Base-by-base conservation (phyloP, 1,284 basidiomycete species). In the Ustilago hordei region DNA sequence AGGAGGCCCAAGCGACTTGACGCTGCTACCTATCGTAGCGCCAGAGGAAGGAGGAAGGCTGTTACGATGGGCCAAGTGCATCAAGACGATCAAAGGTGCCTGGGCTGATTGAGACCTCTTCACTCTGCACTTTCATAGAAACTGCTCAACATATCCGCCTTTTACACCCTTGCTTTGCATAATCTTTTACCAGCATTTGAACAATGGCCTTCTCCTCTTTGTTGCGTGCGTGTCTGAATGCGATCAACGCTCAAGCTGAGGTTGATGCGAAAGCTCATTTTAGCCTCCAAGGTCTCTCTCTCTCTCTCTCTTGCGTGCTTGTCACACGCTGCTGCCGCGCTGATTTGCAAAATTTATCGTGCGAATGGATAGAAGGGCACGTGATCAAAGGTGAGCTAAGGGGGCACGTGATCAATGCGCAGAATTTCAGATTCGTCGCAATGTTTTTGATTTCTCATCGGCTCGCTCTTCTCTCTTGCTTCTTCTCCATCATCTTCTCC, bases 1-100 rank as follows among this genome's bases (percentile, higher is more conserved):
- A 47, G 84, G 82, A 11, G 72, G 63, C 28, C 56, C 61, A 31
- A 62, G 54, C 52, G 67, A 75, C n/a, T 53, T 77, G 45, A 75
- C 63, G 50, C 61, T 82, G 41, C 86, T 93, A 78, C 91, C 91
- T 4, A 92, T 92, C 75, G 88, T 97, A 4, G 94, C 93, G 84
- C 88, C 90, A 8, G 94, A 92, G 89, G 95, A 97, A 86, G 87
- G 88, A 56, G 93, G 93, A 1, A 89, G 95, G 61, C 86, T 97
- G 63, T 87, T 88, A 45, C 87, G 88, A 65, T 98, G 95, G 95
- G 90, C 90, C 8, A 89, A 91, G 50, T 90, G 91, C 15, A 90
- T 95, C 48, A 89, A 89, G 70, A 91, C 90, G 77, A 92, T 98
- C 57, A 92, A 93, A 55, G 93, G 93, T 4, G 91, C 91, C 75